Base-by-base conservation (phyloP, 176 grass and related monocot species). In the Pontederia crassipes region DNA sequence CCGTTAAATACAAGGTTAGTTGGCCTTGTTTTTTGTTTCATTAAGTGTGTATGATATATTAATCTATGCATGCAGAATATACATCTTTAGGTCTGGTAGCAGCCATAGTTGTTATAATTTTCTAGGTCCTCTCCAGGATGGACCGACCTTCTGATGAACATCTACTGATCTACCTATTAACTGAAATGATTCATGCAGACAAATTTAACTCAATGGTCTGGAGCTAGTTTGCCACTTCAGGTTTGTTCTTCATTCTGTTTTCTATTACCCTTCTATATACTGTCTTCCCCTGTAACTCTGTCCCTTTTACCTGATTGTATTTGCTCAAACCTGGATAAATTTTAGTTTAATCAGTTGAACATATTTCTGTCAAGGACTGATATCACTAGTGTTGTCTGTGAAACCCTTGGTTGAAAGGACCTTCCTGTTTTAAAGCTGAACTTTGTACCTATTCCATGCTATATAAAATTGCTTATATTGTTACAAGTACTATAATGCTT, bases 171-270 rank as follows among this genome's bases (percentile, higher is more conserved):
- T 67, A 55, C 13, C 58, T 75, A 80, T 4, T 54, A 54, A 74
- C 72, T 77, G 12, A 70, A 77, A 82, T 81, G 70, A 60, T 75
- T 83, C 59, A 47, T 77, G 82, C 86, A 97, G 87, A 97, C 92
- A 80, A 97, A 97, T 91, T 78, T 97, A 62, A 91, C 92, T 45
- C 86, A 90, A 72, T 97, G 92, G 92, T 80, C 87, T 46, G 92
- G 92, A 85, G 92, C 92, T 71, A 97, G 83, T 67, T 68, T 97
- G 74, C 87, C 92, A 3, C 87, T 97, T 85, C 92, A 97, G 92
- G 92, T 95, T 75, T 58, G 68, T 85, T 11, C 47, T 82, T 51
- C 27, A 40, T 40, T 40, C 32, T 40, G 2, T 40, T 40, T 7
- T 40, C 32, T 40, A 40, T 40, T 40, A 40, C 32, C 32, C 32